Conservation (phyloP, 345 rosid genomes). For the Euclidium syriacum region DNA sequence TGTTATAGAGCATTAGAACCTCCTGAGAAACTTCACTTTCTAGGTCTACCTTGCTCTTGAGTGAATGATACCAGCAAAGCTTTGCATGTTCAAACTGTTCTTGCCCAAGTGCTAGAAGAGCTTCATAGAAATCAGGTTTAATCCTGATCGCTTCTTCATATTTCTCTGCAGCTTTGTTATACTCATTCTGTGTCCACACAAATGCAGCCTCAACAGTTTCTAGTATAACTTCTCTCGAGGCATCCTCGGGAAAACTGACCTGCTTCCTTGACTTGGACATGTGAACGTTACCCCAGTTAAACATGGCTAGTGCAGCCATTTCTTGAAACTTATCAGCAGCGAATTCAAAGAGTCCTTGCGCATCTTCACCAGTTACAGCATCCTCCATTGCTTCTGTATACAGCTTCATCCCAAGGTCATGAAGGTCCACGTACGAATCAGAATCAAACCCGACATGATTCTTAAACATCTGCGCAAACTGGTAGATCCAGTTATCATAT, state of each 20-base stretch:
- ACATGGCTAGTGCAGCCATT: conserved; percentile 91
- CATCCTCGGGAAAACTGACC: conserved; percentile 59
- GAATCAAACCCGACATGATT: conserved; percentile 97
- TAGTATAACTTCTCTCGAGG: conserved; percentile 53
- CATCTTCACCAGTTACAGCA: conserved; percentile 73
- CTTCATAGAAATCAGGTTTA: conserved; percentile 91
- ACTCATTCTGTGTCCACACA: conserved; percentile 75
- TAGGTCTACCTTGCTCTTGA: conserved; percentile 57
- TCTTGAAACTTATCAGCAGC: conserved; percentile 94
- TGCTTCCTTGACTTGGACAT: conserved; percentile 83
- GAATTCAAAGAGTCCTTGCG: conserved; percentile 77
- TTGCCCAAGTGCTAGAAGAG: conserved; percentile 89
- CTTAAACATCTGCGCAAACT: conserved; percentile 86
- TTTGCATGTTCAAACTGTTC: conserved; percentile 96
- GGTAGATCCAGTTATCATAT: conserved; percentile 79
- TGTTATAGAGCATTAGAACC: conserved; percentile 82
- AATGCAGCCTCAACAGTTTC: conserved; percentile 50
- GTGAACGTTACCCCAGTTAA: conserved; percentile 98
- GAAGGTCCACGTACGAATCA: conserved; percentile 89
- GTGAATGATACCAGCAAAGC: conserved; percentile 87
- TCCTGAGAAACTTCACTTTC: conserved; percentile 67
- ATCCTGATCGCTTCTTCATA: conserved; percentile 74
- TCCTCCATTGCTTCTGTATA: conserved; percentile 96
- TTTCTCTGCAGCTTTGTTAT: conserved; percentile 62
- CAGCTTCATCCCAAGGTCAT: conserved; percentile 88